Conservation (phyloP, 2,329 filamentous ascomycete species). For the Coniella vitis region DNA sequence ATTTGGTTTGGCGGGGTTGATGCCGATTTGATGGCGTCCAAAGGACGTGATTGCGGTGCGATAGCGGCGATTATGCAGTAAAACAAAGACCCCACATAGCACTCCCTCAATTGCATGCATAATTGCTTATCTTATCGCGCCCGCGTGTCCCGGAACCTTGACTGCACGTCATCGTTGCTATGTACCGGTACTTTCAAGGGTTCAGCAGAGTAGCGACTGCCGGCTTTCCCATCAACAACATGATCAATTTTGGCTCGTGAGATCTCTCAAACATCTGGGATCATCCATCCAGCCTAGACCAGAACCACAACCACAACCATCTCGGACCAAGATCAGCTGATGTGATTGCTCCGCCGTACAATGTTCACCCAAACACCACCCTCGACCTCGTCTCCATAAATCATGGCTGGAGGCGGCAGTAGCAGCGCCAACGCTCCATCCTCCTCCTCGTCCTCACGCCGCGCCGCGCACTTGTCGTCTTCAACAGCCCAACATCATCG, state of each 20-base stretch:
- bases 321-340: too few relatives aligned
- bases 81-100: too few relatives aligned
- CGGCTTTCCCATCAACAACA: not conserved
- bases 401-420: constrained; percentile 8
- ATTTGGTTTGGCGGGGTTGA: too few relatives aligned
- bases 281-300: too few relatives aligned
- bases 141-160: not conserved
- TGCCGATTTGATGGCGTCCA: too few relatives aligned
- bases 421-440: constrained; percentile 9
- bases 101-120: not conserved
- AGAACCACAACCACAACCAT: not conserved
- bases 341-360: not conserved
- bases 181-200: not conserved
- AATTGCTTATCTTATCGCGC: not conserved
- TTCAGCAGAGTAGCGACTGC: too few relatives aligned
- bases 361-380: not conserved
- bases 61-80: too few relatives aligned
- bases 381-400: constrained; percentile 3
- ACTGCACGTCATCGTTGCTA: not conserved
- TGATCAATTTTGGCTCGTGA: too few relatives aligned
- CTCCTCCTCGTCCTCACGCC: constrained; percentile 8
- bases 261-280: too few relatives aligned
- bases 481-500: constrained; percentile 5
- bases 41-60: too few relatives aligned
- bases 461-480: not conserved